phyloP scores from a whole-genome alignment of 495 filamentous ascomycete species.

The Aspergillus incahuasiensis region DNA sequence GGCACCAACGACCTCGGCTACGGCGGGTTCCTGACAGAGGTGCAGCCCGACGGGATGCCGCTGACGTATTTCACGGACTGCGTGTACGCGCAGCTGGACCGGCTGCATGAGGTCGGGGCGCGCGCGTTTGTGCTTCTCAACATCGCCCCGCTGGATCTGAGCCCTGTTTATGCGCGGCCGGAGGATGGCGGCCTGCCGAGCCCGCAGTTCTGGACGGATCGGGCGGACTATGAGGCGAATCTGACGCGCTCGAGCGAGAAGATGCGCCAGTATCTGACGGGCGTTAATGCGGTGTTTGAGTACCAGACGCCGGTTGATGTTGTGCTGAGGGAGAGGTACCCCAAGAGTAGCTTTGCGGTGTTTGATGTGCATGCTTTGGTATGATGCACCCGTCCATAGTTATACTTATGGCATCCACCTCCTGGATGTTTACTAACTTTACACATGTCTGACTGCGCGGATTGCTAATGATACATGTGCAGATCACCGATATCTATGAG shows the following conservation, averaged over 20 bases:
- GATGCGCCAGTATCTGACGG: conserved; percentile 55
- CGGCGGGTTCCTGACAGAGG: conserved; percentile 55
- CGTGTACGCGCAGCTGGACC: conserved; percentile 52
- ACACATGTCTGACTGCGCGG: too few species aligned
- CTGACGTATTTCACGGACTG: conserved; percentile 59
- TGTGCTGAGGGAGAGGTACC: conserved; percentile 48
- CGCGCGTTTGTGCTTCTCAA: conserved; percentile 65
- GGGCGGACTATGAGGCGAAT: conserved; percentile 38
- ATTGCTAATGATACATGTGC: neutral
- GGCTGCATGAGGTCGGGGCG: conserved; percentile 57
- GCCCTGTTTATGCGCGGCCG: conserved; percentile 53
- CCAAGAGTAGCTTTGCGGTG: conserved; percentile 54
- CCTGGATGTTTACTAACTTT: too few species aligned
- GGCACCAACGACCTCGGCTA: conserved; percentile 70
- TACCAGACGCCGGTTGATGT: conserved; percentile 56
- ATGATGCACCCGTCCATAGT: too few species aligned
- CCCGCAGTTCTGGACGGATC: conserved; percentile 56
- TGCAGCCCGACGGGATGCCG: conserved; percentile 50
- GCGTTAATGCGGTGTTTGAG: conserved; percentile 14
- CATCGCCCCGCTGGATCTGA: conserved; percentile 53
- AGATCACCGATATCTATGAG: conserved; percentile 57
- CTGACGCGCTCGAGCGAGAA: conserved; percentile 49
- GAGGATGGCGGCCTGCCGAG: conserved; percentile 44
- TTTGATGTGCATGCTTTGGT: conserved; percentile 57
- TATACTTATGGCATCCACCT: too few species aligned